phyloP scores from a whole-genome alignment of 129 eudicot genomes.

The Deinandra increscens region DNA sequence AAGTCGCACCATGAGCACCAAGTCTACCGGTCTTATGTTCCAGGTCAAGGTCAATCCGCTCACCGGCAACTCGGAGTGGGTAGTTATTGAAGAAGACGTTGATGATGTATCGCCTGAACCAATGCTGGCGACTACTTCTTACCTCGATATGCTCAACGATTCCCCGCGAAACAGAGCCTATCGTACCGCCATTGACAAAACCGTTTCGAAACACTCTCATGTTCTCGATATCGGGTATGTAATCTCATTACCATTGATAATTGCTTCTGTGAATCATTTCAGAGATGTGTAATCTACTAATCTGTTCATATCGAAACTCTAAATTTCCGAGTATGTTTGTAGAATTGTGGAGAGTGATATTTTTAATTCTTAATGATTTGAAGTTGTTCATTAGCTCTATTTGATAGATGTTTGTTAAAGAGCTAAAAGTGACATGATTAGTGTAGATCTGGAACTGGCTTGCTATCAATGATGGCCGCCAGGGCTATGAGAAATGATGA shows the following conservation, averaged over 20 bases:
- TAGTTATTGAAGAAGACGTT: constrained; percentile 62
- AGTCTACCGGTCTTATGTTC: constrained; percentile 53
- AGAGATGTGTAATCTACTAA: background rate
- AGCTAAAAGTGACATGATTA: background rate
- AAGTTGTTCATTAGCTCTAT: background rate
- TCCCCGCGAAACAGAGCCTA: constrained; percentile 58
- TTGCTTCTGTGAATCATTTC: background rate
- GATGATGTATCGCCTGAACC: constrained; percentile 30
- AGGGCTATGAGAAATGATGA: constrained; percentile 54
- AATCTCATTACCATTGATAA: background rate
- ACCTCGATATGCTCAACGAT: constrained; percentile 94
- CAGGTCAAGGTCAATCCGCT: constrained; percentile 76
- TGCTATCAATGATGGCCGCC: constrained; percentile 95
- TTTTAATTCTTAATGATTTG: background rate
- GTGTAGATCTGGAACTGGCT: constrained; percentile 89
- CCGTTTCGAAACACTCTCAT: constrained; percentile 62
- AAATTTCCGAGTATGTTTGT: background rate
- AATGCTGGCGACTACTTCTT: constrained; percentile 63
- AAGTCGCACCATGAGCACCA: constrained; percentile 47
- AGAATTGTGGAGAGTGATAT: no score
- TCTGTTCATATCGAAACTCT: background rate
- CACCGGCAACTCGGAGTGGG: constrained; percentile 90
- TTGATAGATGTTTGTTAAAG: background rate
- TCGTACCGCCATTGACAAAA: constrained; percentile 65
- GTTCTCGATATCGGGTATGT: constrained; percentile 90